phyloP scores from a whole-genome alignment of 495 filamentous ascomycete genomes.

The Copromyces sp. region DNA sequence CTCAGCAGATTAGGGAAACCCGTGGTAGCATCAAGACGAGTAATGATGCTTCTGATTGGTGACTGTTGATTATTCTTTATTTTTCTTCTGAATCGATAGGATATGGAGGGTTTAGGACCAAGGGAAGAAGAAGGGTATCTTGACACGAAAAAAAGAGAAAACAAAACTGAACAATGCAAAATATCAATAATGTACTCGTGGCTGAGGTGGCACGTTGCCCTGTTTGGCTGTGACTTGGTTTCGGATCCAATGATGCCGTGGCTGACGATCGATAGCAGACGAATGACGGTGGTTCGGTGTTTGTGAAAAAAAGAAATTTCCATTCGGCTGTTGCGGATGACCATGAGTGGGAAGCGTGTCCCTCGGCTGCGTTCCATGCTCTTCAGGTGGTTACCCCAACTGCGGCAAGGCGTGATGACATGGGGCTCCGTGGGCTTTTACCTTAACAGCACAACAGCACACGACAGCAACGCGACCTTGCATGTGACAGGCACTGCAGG shows the following conservation, averaged over 20 bases:
- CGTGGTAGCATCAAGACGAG: neutral
- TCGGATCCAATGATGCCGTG: neutral
- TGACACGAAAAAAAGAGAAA: neutral
- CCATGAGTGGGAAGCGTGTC: neutral
- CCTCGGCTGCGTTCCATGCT: neutral
- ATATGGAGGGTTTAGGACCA: neutral
- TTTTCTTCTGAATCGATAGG: neutral
- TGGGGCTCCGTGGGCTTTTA: neutral
- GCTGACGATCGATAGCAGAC: neutral
- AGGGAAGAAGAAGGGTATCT: neutral
- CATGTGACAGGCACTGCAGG: neutral
- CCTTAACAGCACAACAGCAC: neutral
- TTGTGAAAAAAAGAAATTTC: conserved; percentile 11
- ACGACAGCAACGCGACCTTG: neutral
- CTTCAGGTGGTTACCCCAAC: neutral
- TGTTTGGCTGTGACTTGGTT: neutral
- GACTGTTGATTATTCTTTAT: neutral
- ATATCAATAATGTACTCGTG: neutral
- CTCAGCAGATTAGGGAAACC: neutral
- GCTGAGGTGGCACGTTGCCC: neutral
- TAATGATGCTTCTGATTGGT: neutral
- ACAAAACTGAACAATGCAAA: neutral
- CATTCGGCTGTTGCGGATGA: conserved; percentile 14
- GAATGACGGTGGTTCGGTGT: neutral
- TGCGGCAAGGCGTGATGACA: neutral